Evolutionary conservation across 371 early-diverging fungal genomes (phyloP), one percentile per base, ranked within the genome.

Genomic region (Mortierella sp.): DNA sequence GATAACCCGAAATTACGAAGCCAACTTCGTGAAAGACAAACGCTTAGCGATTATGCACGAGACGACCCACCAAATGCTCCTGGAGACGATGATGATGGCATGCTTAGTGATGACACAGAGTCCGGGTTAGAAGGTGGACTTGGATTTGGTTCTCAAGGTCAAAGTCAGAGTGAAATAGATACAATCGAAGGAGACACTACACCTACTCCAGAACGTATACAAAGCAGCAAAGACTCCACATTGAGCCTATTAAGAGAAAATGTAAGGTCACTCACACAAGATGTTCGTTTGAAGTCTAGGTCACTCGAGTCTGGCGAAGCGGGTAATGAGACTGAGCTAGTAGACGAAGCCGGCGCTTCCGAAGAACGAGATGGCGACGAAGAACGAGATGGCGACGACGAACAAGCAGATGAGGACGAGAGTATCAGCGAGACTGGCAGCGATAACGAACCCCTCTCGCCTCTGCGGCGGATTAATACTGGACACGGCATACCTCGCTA

Each of bases 341-440:
- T 47, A 32, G 77, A 76, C 0, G 77, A 77, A 30, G 26, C 12
- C 12, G 74, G 40, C 18, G 71, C 43, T 2, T 73, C 74, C 9
- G 79, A 75, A 0, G 83, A 65, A 10, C 60, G 70, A n/a, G 83
- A 79, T n/a, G 69, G 70, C 1, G 81, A 84, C 16, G 78, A 69
- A 1, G 84, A 83, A 24, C 73, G 70, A n/a, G 83, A 79, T n/a
- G 69, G 70, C 1, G 81, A 84, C 16, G 78, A 69, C 2, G 84
- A 83, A 24, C 73, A 85, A 0, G 73, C 62, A 22, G 83, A 72
- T 8, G 77, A 47, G 9, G 75, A 70, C 5, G 85, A 85, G 14
- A 84, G 75, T 49, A 18, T 65, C 35, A 79, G 68, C 28, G 80
- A 75, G 32, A 55, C 80, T 1, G 80, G 75, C 0, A 79, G 80